Evolutionary conservation across 208 protist genomes (phyloP), one percentile per base, ranked within the genome.

Genomic region (Crithidia brevicula): DNA sequence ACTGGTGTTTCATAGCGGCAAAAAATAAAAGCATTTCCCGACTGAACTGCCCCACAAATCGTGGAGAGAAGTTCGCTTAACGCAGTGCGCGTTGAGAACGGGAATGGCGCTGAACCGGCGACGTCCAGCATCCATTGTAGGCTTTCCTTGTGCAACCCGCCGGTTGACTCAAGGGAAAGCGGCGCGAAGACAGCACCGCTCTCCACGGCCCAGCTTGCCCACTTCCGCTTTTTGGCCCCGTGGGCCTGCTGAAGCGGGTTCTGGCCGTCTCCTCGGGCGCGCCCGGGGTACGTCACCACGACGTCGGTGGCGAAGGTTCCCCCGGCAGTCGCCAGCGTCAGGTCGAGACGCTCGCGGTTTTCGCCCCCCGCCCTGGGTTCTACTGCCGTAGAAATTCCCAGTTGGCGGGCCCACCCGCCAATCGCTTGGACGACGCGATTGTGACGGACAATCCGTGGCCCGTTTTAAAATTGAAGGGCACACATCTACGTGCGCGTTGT

Each of bases 401-500:
- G 52, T n/a, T 59, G 9, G 11, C 28, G 13, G 1, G 73, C 65
- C 58, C 71, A 71, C 34, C 58, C 60, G 2, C 38, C 65, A 16
- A 82, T 64, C 11, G 52, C 53, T 4, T 8, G 20, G 25, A 61
- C 50, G 43, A 78, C 47, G 47, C 36, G 45, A 43, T 82, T 63
- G 54, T 82, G 77, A n/a, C 77, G 63, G 23, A 65, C 36, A 15
- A 49, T 56, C 23, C 67, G 50, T 38, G 71, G 47, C 0, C 65
- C 45, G 6, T 53, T 40, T 23, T 34, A 47, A 2, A 79, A n/a
- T 10, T 6, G 33, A n/a, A 6, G 47, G 28, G 58, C 77, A 79
- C 46, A 72, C 77, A 56, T 82, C 60, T 28, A 78, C 49, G 57
- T 81, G 74, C 31, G 36, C 49, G 40, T 81, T 81, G 31, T 45